Conservation (phyloP, 306 rosid genomes). For the Arachis stenosperma region DNA sequence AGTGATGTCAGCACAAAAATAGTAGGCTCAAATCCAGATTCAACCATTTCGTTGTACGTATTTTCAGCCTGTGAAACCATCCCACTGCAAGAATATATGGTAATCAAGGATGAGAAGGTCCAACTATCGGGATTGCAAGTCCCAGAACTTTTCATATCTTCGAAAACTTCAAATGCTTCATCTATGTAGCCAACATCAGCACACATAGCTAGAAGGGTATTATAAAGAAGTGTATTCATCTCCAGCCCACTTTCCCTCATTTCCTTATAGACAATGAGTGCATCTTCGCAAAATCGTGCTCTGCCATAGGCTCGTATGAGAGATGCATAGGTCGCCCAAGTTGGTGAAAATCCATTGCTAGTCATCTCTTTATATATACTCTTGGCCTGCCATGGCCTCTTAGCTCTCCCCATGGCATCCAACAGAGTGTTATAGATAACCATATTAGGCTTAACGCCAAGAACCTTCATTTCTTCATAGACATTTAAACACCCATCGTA, state of each 20-base stretch:
- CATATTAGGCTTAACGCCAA: conserved; percentile 72
- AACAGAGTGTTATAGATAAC: conserved; percentile 70
- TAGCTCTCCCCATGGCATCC: conserved; percentile 97
- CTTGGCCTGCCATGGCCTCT: conserved; percentile 93
- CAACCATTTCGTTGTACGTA: conserved; percentile 72
- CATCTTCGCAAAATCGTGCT: conserved; percentile 75
- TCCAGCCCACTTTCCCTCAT: conserved; percentile 83
- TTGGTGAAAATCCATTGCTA: conserved; percentile 62
- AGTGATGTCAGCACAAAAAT: conserved; percentile 89
- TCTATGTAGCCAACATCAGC: conserved; percentile 81
- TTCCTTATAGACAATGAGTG: conserved; percentile 71
- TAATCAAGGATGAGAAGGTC: conserved; percentile 92
- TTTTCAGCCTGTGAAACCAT: conserved; percentile 78
- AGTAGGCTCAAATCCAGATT: conserved; percentile 80
- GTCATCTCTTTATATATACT: conserved; percentile 77
- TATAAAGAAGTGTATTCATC: conserved; percentile 69
- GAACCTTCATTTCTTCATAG: conserved; percentile 89
- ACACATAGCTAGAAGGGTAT: conserved; percentile 81
- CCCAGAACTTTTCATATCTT: conserved; percentile 69
- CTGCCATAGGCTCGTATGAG: conserved; percentile 82
- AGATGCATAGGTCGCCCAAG: conserved; percentile 67
- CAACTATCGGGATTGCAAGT: conserved; percentile 80
- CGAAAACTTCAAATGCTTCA: conserved; percentile 68
- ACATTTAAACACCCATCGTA: conserved; percentile 88
- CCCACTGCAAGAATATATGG: conserved; percentile 82